Conservation (phyloP, 1,284 basidiomycete species). For the Spongiforma sp. region DNA sequence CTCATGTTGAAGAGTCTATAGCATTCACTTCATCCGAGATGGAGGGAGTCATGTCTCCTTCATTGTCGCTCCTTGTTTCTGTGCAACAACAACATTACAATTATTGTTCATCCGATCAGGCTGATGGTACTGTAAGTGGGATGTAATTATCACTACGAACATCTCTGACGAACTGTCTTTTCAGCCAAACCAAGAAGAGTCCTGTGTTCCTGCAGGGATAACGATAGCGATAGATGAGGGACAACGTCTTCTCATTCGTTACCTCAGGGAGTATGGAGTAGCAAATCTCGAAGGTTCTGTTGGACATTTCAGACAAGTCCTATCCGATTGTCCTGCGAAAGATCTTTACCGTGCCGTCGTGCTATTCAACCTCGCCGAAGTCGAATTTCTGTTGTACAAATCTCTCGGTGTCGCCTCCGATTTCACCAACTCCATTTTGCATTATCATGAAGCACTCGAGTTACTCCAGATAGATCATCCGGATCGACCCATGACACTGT, state of each 20-base stretch:
- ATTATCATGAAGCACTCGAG: constrained; percentile 9
- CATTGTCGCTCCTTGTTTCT: neutral
- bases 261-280: neutral
- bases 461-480: constrained; percentile 3
- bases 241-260: constrained; percentile 1
- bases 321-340: constrained; percentile 4
- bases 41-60: neutral
- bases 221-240: constrained; percentile 6
- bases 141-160: neutral
- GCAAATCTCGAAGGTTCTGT: constrained; percentile 11
- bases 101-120: neutral
- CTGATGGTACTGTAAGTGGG: neutral
- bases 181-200: neutral
- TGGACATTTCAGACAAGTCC: constrained; percentile 6
- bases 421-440: neutral
- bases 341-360: constrained; percentile 1
- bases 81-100: neutral
- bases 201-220: neutral
- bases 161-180: neutral
- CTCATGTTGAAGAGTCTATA: neutral
- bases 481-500: constrained; percentile 12
- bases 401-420: neutral
- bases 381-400: constrained; percentile 3
- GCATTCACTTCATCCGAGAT: constrained; percentile 2
- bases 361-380: constrained; percentile 19